A percentile compares a stretch with the other conserved stretches of the same genome.
Evolutionary conservation across 2,329 filamentous ascomycete species (phyloP).

Genomic region (Macroventuria anomochaeta): DNA sequence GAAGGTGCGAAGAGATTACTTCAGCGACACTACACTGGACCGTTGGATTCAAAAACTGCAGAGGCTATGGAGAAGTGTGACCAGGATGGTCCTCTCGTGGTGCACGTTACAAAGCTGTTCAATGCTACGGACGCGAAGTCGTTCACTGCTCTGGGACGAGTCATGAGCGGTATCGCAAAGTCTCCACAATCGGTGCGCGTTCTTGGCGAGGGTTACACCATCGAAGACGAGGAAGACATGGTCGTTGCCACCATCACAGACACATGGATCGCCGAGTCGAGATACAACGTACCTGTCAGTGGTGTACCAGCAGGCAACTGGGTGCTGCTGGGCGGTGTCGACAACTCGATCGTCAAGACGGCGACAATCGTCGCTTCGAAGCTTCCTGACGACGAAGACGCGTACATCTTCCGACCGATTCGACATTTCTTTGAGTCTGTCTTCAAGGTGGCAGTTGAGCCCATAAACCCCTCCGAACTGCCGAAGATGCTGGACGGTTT

Average conservation of each 20-base stretch:
- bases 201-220: slow-evolving; percentile 91
- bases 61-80: slow-evolving; percentile 82
- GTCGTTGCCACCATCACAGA: slow-evolving; percentile 80
- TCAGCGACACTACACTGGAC: slow-evolving; percentile 90
- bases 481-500: slow-evolving; percentile 99
- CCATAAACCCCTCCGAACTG: slow-evolving; percentile 95
- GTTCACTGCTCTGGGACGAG: slow-evolving; percentile 88
- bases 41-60: slow-evolving; percentile 80
- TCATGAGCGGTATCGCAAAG: slow-evolving; percentile 88
- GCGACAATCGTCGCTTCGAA: slow-evolving; percentile 85
- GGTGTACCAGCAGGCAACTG: slow-evolving; percentile 94
- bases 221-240: slow-evolving; percentile 99
- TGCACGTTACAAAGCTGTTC: slow-evolving; percentile 93
- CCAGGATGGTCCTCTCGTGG: slow-evolving; percentile 87
- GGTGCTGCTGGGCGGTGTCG: slow-evolving; percentile 88
- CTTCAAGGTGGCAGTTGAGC: slow-evolving; percentile 96
- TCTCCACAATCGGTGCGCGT: slow-evolving; percentile 86
- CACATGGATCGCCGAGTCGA: slow-evolving; percentile 88
- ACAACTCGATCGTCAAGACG: slow-evolving; percentile 98
- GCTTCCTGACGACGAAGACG: slow-evolving; percentile 85
- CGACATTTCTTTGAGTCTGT: slow-evolving; percentile 97
- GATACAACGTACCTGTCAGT: slow-evolving; percentile 90
- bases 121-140: slow-evolving; percentile 87
- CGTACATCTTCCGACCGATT: slow-evolving; percentile 92
- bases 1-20: slow-evolving; percentile 78